Base-by-base conservation (phyloP, 805 yeast species). In the Candida maris region DNA sequence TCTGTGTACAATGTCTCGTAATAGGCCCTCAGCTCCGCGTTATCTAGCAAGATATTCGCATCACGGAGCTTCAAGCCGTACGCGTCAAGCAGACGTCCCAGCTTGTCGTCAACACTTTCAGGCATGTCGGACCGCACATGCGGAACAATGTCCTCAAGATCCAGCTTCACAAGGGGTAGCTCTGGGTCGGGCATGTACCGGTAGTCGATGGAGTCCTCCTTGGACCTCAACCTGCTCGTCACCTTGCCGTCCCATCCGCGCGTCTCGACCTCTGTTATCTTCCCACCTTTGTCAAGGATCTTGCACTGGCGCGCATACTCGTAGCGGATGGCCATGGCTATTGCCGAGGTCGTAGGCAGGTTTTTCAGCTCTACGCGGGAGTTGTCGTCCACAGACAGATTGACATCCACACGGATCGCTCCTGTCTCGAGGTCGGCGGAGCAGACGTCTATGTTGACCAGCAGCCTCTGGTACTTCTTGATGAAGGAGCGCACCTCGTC, bases 171-270 rank as follows among this genome's bases (percentile, higher is more conserved):
- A 1, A 62, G 58, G 0, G 93, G 88, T 20, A 93, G 63, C 57
- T 93, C 98, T 2, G 94, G 85, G 57, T 93, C 98, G 0, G 97
- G 96, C 72, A 91, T 81, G 55, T 88, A 93, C 50, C 97, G 68
- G 60, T 93, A 93, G 59, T 93, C 98, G 9, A 85, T 72, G 0
- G 85, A 74, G 26, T 75, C 74, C 56, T 91, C 97, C 52, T 93
- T 93, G 3, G 75, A 68, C 54, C 98, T 74, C 33, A 83, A 62
- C 33, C 73, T 69, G 30, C 71, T 67, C 0, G 97, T 91, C 27
- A 67, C 64, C 3, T 59, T 59, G 2, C 96, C 97, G 51, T 82
- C 81, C 96, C 97, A 93, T 14, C 96, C 93, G 53, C 97, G 71
- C 0, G 98, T 93, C 52, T 89, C 95, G 17, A 51, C 51, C 8